Evolutionary conservation across 2,329 filamentous ascomycete species (phyloP).

Genomic region (Coniosporium tulheliwenetii): DNA sequence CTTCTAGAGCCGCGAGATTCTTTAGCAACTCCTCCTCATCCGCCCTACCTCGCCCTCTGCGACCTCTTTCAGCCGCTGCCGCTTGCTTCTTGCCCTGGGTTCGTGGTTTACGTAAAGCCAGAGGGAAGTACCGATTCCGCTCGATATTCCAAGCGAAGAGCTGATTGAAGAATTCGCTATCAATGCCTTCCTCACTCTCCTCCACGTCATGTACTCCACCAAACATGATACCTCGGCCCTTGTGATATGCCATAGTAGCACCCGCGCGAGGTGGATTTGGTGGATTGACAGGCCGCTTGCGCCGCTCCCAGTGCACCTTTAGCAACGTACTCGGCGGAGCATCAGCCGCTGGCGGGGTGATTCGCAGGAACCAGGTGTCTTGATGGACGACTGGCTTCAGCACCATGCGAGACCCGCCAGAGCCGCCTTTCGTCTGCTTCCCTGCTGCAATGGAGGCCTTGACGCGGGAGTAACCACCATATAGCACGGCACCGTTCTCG

Average conservation of each 20-base stretch:
- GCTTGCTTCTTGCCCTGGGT: slow-evolving; percentile 44
- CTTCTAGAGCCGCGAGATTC: slow-evolving; percentile 74
- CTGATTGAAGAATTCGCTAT: slow-evolving; percentile 92
- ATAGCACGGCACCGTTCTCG: slow-evolving; percentile 77
- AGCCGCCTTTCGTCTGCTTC: slow-evolving; percentile 49
- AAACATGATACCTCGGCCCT: slow-evolving; percentile 82
- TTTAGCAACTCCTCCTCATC: slow-evolving; percentile 82
- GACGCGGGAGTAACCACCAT: slow-evolving; percentile 84
- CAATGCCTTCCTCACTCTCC: slow-evolving; percentile 83
- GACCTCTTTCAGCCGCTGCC: slow-evolving; percentile 36
- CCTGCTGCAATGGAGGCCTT: slow-evolving; percentile 46
- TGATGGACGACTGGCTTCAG: slow-evolving; percentile 83
- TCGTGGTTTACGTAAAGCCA: slow-evolving; percentile 61
- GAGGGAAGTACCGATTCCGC: slow-evolving; percentile 83
- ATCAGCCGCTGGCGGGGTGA: slow-evolving; percentile 56
- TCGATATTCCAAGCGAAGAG: slow-evolving; percentile 91
- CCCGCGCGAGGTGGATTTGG: slow-evolving; percentile 75
- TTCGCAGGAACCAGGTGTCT: slow-evolving; percentile 83
- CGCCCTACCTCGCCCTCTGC: slow-evolving; percentile 65
- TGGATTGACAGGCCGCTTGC: slow-evolving; percentile 82
- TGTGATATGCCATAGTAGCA: slow-evolving; percentile 87
- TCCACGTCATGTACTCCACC: slow-evolving; percentile 91
- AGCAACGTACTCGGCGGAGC: slow-evolving; percentile 50
- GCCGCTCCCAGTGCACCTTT: slow-evolving; percentile 73
- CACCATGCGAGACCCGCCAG: slow-evolving; percentile 50